Evolutionary conservation across 108 stramenopile genomes (phyloP).

Genomic region (Stephanodiscus triporus): DNA sequence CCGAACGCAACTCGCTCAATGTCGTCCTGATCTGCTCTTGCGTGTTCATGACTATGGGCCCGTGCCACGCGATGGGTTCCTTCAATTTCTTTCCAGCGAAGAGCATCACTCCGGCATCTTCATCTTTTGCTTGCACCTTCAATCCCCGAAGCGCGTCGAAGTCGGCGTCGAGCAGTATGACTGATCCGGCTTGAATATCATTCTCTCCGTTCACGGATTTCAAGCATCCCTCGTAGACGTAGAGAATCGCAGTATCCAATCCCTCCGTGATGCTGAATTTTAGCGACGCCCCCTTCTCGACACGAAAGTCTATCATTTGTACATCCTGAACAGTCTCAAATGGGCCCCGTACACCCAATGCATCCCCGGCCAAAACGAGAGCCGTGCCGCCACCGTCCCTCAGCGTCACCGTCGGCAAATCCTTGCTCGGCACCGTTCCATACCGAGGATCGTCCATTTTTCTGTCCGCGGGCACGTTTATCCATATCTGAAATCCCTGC

Average conservation of each 20-base stretch:
- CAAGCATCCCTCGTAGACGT: slow-evolving; percentile 53
- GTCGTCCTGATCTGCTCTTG: slow-evolving; percentile 45
- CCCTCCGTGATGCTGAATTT: slow-evolving; percentile 35
- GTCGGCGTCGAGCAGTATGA: slow-evolving; percentile 6
- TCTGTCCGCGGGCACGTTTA: slow-evolving; percentile 45
- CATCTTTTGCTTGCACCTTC: not conserved
- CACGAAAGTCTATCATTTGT: slow-evolving; percentile 56
- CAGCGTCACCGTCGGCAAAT: slow-evolving; percentile 37
- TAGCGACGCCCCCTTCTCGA: slow-evolving; percentile 3
- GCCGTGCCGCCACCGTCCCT: slow-evolving; percentile 25
- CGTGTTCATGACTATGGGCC: slow-evolving; percentile 61
- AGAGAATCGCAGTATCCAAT: slow-evolving; percentile 58
- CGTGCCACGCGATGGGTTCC: slow-evolving; percentile 59
- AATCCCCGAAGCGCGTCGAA: not conserved
- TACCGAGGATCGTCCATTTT: slow-evolving; percentile 62
- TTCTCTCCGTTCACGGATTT: slow-evolving; percentile 18
- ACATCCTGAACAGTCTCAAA: slow-evolving; percentile 51
- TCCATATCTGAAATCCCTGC: slow-evolving; percentile 61
- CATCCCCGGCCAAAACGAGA: slow-evolving; percentile 48
- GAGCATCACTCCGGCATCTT: slow-evolving; percentile 32
- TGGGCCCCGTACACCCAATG: slow-evolving; percentile 22
- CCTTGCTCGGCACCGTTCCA: slow-evolving; percentile 50
- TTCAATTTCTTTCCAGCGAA: slow-evolving; percentile 58
- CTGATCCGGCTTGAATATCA: not conserved
- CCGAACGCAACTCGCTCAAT: slow-evolving; percentile 34